Base-by-base conservation (phyloP, 305 asterid genomes). In the Caryopteris hybrid region DNA sequence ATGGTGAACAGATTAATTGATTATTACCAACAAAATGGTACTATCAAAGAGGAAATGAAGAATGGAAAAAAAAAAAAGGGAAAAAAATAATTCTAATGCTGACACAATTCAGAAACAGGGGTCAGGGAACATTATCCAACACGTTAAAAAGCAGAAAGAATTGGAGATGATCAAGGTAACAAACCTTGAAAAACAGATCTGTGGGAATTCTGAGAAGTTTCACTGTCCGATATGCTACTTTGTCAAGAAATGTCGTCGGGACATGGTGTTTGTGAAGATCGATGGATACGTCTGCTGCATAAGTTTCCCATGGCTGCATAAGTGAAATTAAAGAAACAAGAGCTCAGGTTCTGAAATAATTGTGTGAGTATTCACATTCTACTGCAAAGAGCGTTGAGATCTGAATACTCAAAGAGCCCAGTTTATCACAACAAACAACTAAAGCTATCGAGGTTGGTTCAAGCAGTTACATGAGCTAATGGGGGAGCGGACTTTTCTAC, bases 281-380 rank as follows among this genome's bases (percentile, higher is more conserved):
- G 22, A 93, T 87, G 11, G 95, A 76, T 74, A 80, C 5, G 74
- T 91, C 86, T 41, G 99, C 69, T 34, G 55, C 79, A 74, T 93
- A 91, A 21, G 96, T 75, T 59, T 93, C 97, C 99, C 99, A 93
- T 22, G 99, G 99, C 99, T 93, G 73, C 88, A 76, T 61, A 66
- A 56, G 8, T 34, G 42, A 73, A 75, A 53, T 7, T 17, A 48
- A 76, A 67, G 14, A 27, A 43, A 8, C 21, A 43, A 63, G 17
- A 58, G 48, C 6, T 71, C 53, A 64, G 55, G 45, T 39, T n/a
- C 52, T 50, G 8, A 42, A 69, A 33, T 14, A 27, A 60, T 16
- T n/a, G 10, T 5, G 42, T 25, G 41, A 48, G 33, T 36, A 58
- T 33, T 57, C 23, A 22, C 22, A 34, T 1, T 39, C 38, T 13